A percentile compares a stretch with the other conserved stretches of the same genome.
Evolutionary conservation across 2,329 filamentous ascomycete species (phyloP).

Genomic region (Botrytis byssoidea): DNA sequence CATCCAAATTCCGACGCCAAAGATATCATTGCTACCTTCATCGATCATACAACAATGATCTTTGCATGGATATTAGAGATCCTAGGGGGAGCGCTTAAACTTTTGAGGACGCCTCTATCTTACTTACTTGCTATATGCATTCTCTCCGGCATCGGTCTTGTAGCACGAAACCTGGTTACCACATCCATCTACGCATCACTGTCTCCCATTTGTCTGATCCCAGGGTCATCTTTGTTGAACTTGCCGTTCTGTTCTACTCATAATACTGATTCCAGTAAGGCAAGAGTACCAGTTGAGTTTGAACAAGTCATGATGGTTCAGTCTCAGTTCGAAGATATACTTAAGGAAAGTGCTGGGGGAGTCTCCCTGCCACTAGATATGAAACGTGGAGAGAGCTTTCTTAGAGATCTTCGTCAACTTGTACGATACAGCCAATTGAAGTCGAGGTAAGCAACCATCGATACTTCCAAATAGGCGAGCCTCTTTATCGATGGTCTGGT

Average conservation of each 20-base stretch:
- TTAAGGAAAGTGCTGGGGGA: conserved; percentile 64
- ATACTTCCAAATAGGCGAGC: neutral
- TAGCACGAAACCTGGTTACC: conserved; percentile 61
- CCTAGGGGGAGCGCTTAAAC: conserved; percentile 56
- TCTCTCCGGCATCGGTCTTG: conserved; percentile 55
- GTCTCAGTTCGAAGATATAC: conserved; percentile 71
- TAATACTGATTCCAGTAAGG: conserved; percentile 29
- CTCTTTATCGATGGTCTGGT: neutral
- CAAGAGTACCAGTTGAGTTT: conserved; percentile 54
- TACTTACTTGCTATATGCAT: conserved; percentile 61
- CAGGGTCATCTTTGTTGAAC: conserved; percentile 59
- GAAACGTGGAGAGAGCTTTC: conserved; percentile 71
- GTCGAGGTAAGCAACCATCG: conserved; percentile 42
- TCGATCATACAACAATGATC: conserved; percentile 29
- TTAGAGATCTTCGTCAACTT: conserved; percentile 71
- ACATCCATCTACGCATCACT: conserved; percentile 60
- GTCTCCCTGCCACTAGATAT: conserved; percentile 72
- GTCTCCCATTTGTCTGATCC: conserved; percentile 68
- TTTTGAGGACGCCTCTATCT: conserved; percentile 63
- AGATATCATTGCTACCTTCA: conserved; percentile 23
- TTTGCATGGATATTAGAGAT: conserved; percentile 54
- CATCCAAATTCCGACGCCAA: conserved; percentile 1
- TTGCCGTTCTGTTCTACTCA: conserved; percentile 60
- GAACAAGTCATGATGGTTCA: conserved; percentile 73
- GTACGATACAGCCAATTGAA: conserved; percentile 69